Evolutionary conservation across 768 basidiomycete genomes (phyloP).

Genomic region (Suillus fuscotomentosus): DNA sequence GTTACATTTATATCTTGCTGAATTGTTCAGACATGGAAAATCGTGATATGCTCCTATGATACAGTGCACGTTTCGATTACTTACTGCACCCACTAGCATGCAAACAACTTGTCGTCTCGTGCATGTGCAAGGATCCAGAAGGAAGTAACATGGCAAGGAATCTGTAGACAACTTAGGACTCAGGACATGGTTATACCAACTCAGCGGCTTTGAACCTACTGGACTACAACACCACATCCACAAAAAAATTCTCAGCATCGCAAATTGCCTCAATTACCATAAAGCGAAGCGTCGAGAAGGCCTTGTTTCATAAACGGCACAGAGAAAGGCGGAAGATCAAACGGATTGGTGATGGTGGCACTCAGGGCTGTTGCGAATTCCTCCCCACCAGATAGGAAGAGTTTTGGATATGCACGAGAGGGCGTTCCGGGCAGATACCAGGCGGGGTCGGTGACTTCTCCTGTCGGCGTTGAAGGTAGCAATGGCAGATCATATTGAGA

Average conservation of each 20-base stretch:
- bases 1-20: not conserved
- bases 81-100: not conserved
- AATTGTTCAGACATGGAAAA: not conserved
- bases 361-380: not conserved
- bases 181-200: too few species aligned
- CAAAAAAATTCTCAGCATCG: not conserved
- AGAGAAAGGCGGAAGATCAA: conserved; percentile 1
- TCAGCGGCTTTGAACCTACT: not conserved
- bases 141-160: not conserved
- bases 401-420: not conserved
- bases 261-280: not conserved
- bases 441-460: not conserved
- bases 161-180: not conserved
- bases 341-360: not conserved
- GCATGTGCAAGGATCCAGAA: not conserved
- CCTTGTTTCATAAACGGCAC: not conserved
- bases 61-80: not conserved
- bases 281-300: not conserved
- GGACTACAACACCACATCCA: not conserved
- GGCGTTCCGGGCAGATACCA: not conserved
- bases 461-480: not conserved
- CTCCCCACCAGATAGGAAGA: not conserved
- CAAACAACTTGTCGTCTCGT: not conserved
- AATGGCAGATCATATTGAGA: not conserved
- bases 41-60: not conserved